Evolutionary conservation across 371 early-diverging fungal species (phyloP), one percentile per base, ranked within the genome.

Genomic region (Mortierella sp.): DNA sequence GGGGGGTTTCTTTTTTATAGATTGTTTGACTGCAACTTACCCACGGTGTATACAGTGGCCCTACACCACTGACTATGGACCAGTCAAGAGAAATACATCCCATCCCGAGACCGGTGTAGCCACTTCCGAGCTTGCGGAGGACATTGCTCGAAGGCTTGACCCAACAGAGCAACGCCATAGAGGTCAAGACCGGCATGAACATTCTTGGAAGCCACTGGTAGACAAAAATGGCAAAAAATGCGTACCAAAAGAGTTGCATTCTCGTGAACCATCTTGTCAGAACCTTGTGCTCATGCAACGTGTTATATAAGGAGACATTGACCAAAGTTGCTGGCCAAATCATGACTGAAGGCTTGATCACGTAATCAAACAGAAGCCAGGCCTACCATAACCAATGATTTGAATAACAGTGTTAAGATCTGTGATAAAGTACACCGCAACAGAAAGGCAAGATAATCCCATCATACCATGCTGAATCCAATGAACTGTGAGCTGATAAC

Each of bases 271-370:
- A 68, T 18, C 65, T 70, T 58, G 72, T 73, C 55, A 75, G 67
- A 68, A 61, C 75, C 68, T 83, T 77, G 63, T 77, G 73, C 62
- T 89, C 89, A 70, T 95, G 95, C 30, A 96, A 86, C 0, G 95
- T 89, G 20, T 87, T 87, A 68, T 95, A 89, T 28, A 97, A 73
- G 0, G 96, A 92, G 10, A 95, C 91, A 26, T 87, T 89, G 24
- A 95, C 90, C 16, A 97, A 86, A 8, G 87, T 88, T 2, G 88
- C 79, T 8, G 97, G 97, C 97, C 97, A 97, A 20, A 96, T 86
- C 96, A 97, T 96, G 20, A 87, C 87, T 0, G 90, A 85, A n/a
- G 96, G 96, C 30, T 90, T 86, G 28, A 97, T 94, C 22, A 96
- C 78, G 49, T 73, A 81, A 54, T 79, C 80, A 26, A 79, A 74